Percentiles rank a stretch among this genome's conserved stretches.
Conservation (phyloP, 805 yeast genomes). For the Yarrowia sp. region DNA sequence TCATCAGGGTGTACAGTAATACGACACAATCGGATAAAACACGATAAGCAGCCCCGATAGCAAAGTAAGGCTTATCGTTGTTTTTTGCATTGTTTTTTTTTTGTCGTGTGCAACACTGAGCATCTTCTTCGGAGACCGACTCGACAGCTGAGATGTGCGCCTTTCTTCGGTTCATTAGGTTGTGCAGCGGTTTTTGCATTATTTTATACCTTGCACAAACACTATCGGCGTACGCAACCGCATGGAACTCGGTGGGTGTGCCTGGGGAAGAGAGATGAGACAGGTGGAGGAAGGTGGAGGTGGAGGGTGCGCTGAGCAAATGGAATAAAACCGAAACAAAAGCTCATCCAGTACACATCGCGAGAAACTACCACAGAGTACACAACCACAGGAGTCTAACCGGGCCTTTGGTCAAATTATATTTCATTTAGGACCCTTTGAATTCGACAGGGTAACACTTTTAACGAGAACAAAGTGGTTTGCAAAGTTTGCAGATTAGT, state of each 20-base stretch:
- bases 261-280: neutral
- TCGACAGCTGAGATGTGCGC: slow-evolving; percentile 8
- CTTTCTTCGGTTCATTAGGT: slow-evolving; percentile 6
- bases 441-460: slow-evolving; percentile 6
- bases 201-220: slow-evolving; percentile 9
- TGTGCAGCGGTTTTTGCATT: slow-evolving; percentile 1
- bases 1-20: no score
- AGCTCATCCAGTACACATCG: no score
- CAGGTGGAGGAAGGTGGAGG: neutral
- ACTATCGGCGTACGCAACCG: slow-evolving; percentile 20
- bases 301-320: neutral
- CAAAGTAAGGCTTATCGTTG: neutral
- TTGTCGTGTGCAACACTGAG: slow-evolving; percentile 10
- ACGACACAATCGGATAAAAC: neutral
- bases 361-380: no score
- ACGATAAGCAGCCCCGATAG: neutral
- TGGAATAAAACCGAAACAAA: no score
- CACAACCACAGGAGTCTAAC: no score
- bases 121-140: slow-evolving; percentile 7
- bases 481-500: slow-evolving; percentile 17
- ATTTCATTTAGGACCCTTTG: slow-evolving; percentile 17
- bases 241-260: slow-evolving; percentile 9
- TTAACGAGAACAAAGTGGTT: slow-evolving; percentile 6
- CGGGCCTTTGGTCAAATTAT: neutral
- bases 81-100: neutral